phyloP scores from a whole-genome alignment of 148 eudicot species.

The Rhododendron simsii region DNA sequence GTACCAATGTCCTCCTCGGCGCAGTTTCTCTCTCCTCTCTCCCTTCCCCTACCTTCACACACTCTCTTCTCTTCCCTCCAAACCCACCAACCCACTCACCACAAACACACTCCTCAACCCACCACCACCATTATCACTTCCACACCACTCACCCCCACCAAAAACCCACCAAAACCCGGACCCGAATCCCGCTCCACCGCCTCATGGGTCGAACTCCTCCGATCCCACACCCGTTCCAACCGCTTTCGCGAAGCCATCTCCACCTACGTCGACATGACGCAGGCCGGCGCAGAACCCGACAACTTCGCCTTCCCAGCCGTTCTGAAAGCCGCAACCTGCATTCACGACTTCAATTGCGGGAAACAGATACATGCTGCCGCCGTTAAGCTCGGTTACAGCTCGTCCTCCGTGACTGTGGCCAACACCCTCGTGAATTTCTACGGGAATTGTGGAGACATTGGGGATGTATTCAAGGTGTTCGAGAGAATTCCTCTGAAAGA shows the following conservation, averaged over 20 bases:
- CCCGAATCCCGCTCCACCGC: constrained; percentile 27
- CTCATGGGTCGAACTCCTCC: constrained; percentile 66
- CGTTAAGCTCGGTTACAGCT: constrained; percentile 48
- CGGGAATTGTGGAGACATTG: constrained; percentile 58
- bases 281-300: constrained; percentile 42
- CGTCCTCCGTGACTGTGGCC: constrained; percentile 44
- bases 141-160: constrained; percentile 6
- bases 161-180: constrained; percentile 28
- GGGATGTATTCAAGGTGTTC: constrained; percentile 55
- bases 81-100: constrained; percentile 5
- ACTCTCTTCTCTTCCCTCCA: constrained; percentile 10
- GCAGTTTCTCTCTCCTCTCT: constrained; percentile 6
- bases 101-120: constrained; percentile 1
- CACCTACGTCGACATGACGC: constrained; percentile 55
- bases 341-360: constrained; percentile 49
- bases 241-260: constrained; percentile 50
- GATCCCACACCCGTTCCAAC: constrained; percentile 52
- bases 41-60: constrained; percentile 5
- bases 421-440: constrained; percentile 70
- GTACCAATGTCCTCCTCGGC: constrained; percentile 11
- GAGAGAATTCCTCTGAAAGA: constrained; percentile 60
- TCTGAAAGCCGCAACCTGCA: constrained; percentile 54
- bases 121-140: constrained; percentile 8
- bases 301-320: constrained; percentile 66
- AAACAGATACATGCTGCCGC: constrained; percentile 58